A percentile compares a stretch with the other conserved stretches of the same genome.
These are phyloP conservation scores for Xylariales sp. DNA, from an alignment of 2,329 filamentous ascomycete genomes.

Conservation along the genomic window DNA sequence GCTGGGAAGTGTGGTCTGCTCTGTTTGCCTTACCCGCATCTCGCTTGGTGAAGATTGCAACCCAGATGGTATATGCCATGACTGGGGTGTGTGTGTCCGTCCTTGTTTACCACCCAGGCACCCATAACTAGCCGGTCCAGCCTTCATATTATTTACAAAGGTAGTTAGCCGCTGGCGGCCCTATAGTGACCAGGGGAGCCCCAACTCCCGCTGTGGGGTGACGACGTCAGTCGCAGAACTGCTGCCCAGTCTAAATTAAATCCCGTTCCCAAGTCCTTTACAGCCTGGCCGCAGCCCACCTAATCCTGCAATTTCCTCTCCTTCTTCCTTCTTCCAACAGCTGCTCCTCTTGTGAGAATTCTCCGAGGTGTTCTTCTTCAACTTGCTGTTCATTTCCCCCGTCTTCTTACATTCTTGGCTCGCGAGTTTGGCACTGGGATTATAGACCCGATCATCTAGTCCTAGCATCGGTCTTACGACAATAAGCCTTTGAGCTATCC, in stretches of 20 bases:
- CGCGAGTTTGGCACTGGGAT: no score
- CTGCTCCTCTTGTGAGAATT: no score
- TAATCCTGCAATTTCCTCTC: no score
- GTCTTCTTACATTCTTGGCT: no score
- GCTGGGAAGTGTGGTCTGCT: neutral
- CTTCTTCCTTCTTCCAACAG: no score
- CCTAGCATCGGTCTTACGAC: no score
- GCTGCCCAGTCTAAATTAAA: conserved; percentile 11
- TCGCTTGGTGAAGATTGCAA: neutral
- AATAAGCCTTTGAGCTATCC: no score
- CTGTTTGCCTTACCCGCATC: neutral
- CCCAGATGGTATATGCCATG: conserved; percentile 1
- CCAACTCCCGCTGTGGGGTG: conserved; percentile 19
- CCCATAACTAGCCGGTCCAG: neutral
- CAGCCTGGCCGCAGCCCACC: neutral
- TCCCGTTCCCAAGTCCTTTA: conserved; percentile 3
- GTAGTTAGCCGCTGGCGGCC: no score
- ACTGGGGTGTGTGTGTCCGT: conserved; percentile 4
- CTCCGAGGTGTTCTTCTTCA: no score
- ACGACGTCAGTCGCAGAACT: conserved; percentile 21
- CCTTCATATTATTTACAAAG: conserved; percentile 7
- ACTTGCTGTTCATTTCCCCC: no score
- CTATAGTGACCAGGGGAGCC: conserved; percentile 3
- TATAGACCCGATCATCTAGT: no score
- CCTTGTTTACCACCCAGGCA: conserved; percentile 4